Evolutionary conservation across 2,329 filamentous ascomycete genomes (phyloP), one percentile per base, ranked within the genome.

Genomic region (Chlorencoelia australis): DNA sequence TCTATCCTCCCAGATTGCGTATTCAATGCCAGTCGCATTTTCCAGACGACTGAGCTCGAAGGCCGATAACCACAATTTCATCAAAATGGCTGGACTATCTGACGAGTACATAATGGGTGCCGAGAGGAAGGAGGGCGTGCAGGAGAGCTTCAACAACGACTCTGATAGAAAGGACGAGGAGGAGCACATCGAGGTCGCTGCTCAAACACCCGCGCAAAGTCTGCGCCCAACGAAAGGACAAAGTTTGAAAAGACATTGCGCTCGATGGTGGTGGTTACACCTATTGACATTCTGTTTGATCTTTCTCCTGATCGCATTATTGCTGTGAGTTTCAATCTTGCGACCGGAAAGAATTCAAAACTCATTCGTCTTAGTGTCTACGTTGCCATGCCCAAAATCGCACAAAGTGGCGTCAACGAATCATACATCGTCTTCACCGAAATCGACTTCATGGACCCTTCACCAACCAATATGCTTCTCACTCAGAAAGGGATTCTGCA

Each of bases 301-400:
- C 17, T 59, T 71, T 17, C 55, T 79, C 28, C 60, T 76, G 14
- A 55, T 78, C 33, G 53, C 68, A 2, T 54, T 79, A 21, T 71
- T 69, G 24, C 55, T 79, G 71, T 75, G 64, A 61, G 69, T 60
- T 19, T 11, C 17, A 15, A 11, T 25, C 9, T 13, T n/a, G n/a
- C n/a, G n/a, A n/a, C n/a, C n/a, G n/a, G n/a, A n/a, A n/a, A 17
- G 6, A 20, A 31, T 19, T 34, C 35, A 28, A 16, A 11, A 17
- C 4, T 24, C 14, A 26, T 17, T 33, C 24, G 6, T 33, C 6
- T 7, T 20, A 72, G 69, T 25, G 62, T 76, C 30, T 78, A 67
- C 48, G 73, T 77, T 34, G 73, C 55, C 3, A 72, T 76, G 48
- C 73, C 73, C 13, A 64, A 67, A 20, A 72, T 71, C 39, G 72